Evolutionary conservation across 164 flowering plant species (phyloP).

Genomic region (Dillenia turbinata): DNA sequence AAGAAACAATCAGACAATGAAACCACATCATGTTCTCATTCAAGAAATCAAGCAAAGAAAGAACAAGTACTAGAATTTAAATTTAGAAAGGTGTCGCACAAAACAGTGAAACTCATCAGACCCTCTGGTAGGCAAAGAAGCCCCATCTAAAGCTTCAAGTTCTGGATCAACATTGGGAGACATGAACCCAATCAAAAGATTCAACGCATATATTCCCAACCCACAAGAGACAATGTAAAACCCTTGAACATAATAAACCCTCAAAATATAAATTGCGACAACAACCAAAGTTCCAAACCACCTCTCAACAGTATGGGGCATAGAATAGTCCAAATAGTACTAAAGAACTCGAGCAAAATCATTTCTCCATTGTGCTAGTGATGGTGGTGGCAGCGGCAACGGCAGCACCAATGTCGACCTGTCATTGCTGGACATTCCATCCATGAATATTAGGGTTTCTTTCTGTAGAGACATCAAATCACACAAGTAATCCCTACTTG

Average conservation of each 20-base stretch:
- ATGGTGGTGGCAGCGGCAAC: no score
- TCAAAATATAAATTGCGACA: conserved; percentile 32
- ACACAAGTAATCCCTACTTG: no score
- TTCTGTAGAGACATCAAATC: no score
- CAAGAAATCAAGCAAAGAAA: neutral
- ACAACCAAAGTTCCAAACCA: conserved; percentile 49
- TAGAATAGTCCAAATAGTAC: conserved; percentile 47
- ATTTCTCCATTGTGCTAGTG: no score
- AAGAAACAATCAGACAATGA: no score
- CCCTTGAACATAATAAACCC: conserved; percentile 46
- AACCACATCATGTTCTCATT: no score
- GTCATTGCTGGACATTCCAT: no score
- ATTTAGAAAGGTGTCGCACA: conserved; percentile 55
- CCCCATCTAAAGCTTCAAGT: conserved; percentile 30
- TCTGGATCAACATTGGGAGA: conserved; percentile 59
- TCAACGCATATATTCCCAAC: conserved; percentile 47
- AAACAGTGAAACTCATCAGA: conserved; percentile 56
- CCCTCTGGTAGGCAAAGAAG: conserved; percentile 42
- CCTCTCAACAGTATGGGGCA: conserved; percentile 43
- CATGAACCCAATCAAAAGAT: conserved; percentile 56
- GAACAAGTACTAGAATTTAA: conserved; percentile 39
- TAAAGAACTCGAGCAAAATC: conserved; percentile 13
- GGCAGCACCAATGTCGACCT: no score
- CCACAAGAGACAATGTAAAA: conserved; percentile 54
- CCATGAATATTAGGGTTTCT: no score